Evolutionary conservation across 805 yeast species (phyloP).

Genomic region (Zygoascus bituminiphila): DNA sequence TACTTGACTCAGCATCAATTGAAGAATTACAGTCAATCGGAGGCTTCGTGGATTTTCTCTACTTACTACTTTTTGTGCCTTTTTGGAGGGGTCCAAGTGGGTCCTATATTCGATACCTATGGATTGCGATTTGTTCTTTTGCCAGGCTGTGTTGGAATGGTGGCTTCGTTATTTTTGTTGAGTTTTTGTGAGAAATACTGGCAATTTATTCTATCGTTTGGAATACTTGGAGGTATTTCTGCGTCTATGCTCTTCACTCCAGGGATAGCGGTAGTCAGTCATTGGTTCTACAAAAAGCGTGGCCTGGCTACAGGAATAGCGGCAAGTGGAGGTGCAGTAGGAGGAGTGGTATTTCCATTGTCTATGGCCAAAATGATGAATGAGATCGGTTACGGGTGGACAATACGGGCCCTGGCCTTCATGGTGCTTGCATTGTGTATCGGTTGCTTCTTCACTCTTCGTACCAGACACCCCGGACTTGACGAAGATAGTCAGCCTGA

Average conservation of each 20-base stretch:
- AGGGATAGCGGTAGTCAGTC: conserved; percentile 46
- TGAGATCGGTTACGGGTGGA: conserved; percentile 51
- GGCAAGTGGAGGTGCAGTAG: conserved; percentile 58
- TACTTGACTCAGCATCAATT: conserved; percentile 50
- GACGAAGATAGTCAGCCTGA: background rate
- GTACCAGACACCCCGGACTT: conserved; percentile 28
- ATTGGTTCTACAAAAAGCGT: conserved; percentile 51
- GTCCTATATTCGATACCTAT: conserved; percentile 50
- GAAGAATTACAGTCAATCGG: conserved; percentile 35
- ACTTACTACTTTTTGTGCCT: conserved; percentile 31
- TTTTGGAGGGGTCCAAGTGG: conserved; percentile 39
- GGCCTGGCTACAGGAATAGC: conserved; percentile 57
- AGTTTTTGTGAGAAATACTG: conserved; percentile 43
- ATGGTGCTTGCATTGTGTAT: conserved; percentile 23
- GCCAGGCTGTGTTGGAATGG: conserved; percentile 37
- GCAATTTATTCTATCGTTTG: conserved; percentile 52
- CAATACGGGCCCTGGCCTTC: conserved; percentile 42
- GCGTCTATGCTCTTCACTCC: conserved; percentile 42
- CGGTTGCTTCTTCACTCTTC: conserved; percentile 30
- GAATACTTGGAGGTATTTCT: conserved; percentile 43
- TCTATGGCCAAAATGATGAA: conserved; percentile 39
- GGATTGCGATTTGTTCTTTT: conserved; percentile 43
- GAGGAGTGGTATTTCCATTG: conserved; percentile 56
- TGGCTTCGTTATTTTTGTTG: conserved; percentile 44
- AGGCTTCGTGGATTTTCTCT: conserved; percentile 63